Evolutionary conservation across 2,329 filamentous ascomycete species (phyloP).

Genomic region (Paraphoma sp.): DNA sequence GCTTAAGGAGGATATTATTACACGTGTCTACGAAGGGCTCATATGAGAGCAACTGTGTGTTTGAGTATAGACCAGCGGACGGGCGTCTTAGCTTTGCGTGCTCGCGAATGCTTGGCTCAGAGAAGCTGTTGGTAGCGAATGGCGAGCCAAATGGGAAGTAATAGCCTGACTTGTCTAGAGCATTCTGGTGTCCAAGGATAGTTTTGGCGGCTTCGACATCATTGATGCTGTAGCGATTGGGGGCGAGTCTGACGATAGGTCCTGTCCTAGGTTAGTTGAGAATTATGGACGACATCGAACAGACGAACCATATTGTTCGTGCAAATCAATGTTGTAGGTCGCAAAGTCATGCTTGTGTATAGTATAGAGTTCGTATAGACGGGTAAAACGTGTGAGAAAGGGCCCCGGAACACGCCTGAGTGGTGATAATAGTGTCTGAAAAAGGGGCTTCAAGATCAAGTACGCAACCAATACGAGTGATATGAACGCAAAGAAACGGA

Average conservation of each 20-base stretch:
- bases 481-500: background rate
- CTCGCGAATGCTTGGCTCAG: conserved; percentile 38
- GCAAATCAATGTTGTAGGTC: conserved; percentile 49
- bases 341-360: conserved; percentile 47
- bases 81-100: conserved; percentile 46
- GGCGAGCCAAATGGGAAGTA: conserved; percentile 33
- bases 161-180: conserved; percentile 17
- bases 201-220: conserved; percentile 11
- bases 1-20: conserved; percentile 38
- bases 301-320: conserved; percentile 46
- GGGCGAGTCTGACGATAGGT: conserved; percentile 17
- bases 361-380: conserved; percentile 53
- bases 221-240: conserved; percentile 21
- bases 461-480: background rate
- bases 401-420: conserved; percentile 54
- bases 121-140: conserved; percentile 44
- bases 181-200: conserved; percentile 12
- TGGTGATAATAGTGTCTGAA: conserved; percentile 27
- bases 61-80: conserved; percentile 48
- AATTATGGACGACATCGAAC: background rate
- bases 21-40: conserved; percentile 50
- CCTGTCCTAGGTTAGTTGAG: conserved; percentile 8
- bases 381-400: conserved; percentile 52
- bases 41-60: conserved; percentile 46
- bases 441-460: background rate